A percentile compares a stretch with the other conserved stretches of the same genome.
Evolutionary conservation across 176 grass and related monocot species (phyloP).

Genomic region (Themeda triandra): DNA sequence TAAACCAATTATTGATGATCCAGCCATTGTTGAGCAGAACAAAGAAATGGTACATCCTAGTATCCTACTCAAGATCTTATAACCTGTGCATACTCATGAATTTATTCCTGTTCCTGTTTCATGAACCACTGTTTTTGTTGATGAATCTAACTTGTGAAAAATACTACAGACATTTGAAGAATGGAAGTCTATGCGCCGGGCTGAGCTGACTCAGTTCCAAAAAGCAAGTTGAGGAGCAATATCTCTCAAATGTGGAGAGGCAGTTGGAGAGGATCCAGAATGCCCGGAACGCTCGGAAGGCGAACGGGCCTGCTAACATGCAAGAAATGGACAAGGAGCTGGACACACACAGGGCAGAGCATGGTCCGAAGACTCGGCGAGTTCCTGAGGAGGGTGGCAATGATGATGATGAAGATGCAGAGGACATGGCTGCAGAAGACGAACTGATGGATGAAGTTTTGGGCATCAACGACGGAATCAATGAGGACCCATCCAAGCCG

Average conservation of each 20-base stretch:
- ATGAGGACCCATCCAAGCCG: conserved; percentile 42
- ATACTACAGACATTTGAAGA: conserved; percentile 60
- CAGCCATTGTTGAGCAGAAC: conserved; percentile 45
- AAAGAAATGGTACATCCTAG: conserved; percentile 67
- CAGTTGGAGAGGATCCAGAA: conserved; percentile 87
- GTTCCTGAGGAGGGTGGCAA: conserved; percentile 58
- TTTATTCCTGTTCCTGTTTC: neutral
- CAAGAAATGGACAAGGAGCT: conserved; percentile 97
- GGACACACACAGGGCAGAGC: conserved; percentile 82
- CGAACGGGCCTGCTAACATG: conserved; percentile 52
- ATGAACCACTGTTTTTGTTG: neutral
- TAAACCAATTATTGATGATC: conserved; percentile 80
- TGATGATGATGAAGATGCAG: conserved; percentile 75
- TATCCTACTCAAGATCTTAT: neutral
- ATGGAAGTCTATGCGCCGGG: conserved; percentile 71
- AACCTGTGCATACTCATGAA: conserved; percentile 14
- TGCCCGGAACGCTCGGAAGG: conserved; percentile 55
- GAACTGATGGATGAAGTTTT: conserved; percentile 93
- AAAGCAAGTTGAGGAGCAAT: conserved; percentile 86
- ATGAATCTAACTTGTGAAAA: conserved; percentile 1
- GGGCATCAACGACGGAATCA: conserved; percentile 50
- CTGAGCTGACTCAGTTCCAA: conserved; percentile 73
- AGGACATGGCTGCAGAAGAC: conserved; percentile 76
- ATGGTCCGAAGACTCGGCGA: conserved; percentile 77
- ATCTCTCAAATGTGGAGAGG: conserved; percentile 73